These are phyloP conservation scores for Cyberlindnera samutprakarnensis DNA, from an alignment of 805 yeast genomes.

Conservation along the genomic window DNA sequence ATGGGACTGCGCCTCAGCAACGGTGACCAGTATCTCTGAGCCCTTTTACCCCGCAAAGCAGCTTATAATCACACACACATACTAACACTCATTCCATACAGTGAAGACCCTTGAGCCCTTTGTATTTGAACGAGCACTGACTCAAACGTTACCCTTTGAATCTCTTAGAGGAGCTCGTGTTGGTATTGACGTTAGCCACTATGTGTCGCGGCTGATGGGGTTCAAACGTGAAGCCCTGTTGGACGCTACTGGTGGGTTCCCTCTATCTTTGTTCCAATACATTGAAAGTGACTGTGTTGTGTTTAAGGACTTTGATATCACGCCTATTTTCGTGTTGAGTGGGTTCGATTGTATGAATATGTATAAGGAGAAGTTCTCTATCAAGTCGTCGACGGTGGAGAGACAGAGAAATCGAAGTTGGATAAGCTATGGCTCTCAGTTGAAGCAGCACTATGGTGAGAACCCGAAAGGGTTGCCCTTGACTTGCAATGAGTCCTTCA, in stretches of 20 bases:
- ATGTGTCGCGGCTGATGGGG: conserved; percentile 53
- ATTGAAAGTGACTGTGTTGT: conserved; percentile 56
- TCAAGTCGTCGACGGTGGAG: conserved; percentile 23
- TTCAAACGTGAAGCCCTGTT: conserved; percentile 59
- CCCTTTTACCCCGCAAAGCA: too few relatives aligned
- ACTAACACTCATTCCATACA: conserved; percentile 7
- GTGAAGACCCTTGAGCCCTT: conserved; percentile 59
- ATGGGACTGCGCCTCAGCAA: too few relatives aligned
- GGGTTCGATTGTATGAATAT: conserved; percentile 45
- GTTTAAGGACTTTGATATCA: conserved; percentile 53
- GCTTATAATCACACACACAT: background rate
- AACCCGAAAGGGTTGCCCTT: conserved; percentile 17
- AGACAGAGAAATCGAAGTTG: conserved; percentile 41
- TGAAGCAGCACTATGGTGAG: conserved; percentile 7
- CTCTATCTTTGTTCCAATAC: conserved; percentile 47
- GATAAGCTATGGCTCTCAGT: conserved; percentile 26
- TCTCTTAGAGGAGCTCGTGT: conserved; percentile 57
- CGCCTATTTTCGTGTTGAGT: conserved; percentile 73
- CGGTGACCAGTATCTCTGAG: too few relatives aligned
- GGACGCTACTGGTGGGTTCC: conserved; percentile 79
- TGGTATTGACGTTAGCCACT: conserved; percentile 83
- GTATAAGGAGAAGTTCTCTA: conserved; percentile 29
- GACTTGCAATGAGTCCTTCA: conserved; percentile 38
- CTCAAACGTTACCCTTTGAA: conserved; percentile 54
- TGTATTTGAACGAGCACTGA: conserved; percentile 59